Percentiles rank a stretch among this genome's conserved stretches.
Evolutionary conservation across 257 asterid species (phyloP).

Genomic region (Orobanche coerulescens): DNA sequence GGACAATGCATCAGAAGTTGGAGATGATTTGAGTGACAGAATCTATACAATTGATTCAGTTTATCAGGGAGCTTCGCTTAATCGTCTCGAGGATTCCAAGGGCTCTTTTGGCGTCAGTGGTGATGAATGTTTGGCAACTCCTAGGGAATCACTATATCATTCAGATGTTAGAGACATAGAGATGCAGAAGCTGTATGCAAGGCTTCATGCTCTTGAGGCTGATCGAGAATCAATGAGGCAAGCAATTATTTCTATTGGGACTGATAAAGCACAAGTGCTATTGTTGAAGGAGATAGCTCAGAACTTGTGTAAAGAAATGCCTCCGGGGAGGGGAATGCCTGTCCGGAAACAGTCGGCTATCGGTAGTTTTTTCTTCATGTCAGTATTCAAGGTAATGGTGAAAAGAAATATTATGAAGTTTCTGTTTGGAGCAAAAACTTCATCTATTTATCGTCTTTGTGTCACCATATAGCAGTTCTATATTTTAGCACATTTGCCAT

Average conservation of each 20-base stretch:
- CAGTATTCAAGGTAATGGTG: constrained; percentile 67
- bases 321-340: constrained; percentile 44
- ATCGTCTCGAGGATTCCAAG: constrained; percentile 37
- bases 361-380: constrained; percentile 42
- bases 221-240: constrained; percentile 98
- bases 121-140: constrained; percentile 46
- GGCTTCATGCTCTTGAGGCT: constrained; percentile 95
- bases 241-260: constrained; percentile 70
- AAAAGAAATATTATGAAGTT: not conserved
- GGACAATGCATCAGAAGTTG: constrained; percentile 49
- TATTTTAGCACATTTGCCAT: not conserved
- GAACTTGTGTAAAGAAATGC: constrained; percentile 64
- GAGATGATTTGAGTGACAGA: constrained; percentile 68
- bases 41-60: constrained; percentile 84
- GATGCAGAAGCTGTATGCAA: constrained; percentile 69
- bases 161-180: constrained; percentile 51
- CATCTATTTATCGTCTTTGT: constrained; percentile 3
- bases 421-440: constrained; percentile 12
- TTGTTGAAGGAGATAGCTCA: constrained; percentile 94
- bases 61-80: constrained; percentile 43
- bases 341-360: constrained; percentile 41
- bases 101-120: constrained; percentile 33
- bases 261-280: constrained; percentile 80
- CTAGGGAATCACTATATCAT: constrained; percentile 34
- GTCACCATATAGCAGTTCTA: not conserved